Base-by-base conservation (phyloP, 139 green algal species). In the Chlamydomonas urium region DNA sequence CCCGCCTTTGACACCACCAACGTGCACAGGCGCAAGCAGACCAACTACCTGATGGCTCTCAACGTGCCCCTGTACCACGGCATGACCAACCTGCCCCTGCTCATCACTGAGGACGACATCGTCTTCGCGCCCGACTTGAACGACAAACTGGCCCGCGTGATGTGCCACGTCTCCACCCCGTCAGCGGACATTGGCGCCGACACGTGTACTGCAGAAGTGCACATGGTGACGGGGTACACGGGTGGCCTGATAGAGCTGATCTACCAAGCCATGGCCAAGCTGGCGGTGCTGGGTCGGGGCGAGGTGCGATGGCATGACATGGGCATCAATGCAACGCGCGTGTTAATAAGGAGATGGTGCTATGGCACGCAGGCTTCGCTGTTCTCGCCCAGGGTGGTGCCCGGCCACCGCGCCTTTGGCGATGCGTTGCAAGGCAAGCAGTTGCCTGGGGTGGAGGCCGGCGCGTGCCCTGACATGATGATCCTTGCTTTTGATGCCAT, bases 1-100 rank as follows among this genome's bases (percentile, higher is more conserved):
- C n/a, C n/a, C n/a, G n/a, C n/a, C n/a, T n/a, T n/a, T n/a, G n/a
- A n/a, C n/a, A n/a, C n/a, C n/a, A n/a, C n/a, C n/a, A n/a, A n/a
- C n/a, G n/a, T n/a, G n/a, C n/a, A n/a, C n/a, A n/a, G n/a, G n/a
- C n/a, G n/a, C n/a, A n/a, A n/a, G n/a, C n/a, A n/a, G n/a, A n/a
- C n/a, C n/a, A n/a, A 63, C 17, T 63, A 63, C 26, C 29, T 14
- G 53, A 31, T 63, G 53, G 53, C 53, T 10, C 53, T 63, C 53
- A 63, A 63, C 26, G 19, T 63, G 6, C 53, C 53, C 6, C 10
- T 14, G 14, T 63, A 36, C 29, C 29, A 63, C 26, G 53, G 53
- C 10, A 17, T 26, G 10, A 14, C 53, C 29, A 21, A 63, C n/a
- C n/a, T 63, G 53, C 53, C 53, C 24, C 29, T 63, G 53, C 53